phyloP scores from a whole-genome alignment of 352 stramenopile species.

The Pythium aristosporum region DNA sequence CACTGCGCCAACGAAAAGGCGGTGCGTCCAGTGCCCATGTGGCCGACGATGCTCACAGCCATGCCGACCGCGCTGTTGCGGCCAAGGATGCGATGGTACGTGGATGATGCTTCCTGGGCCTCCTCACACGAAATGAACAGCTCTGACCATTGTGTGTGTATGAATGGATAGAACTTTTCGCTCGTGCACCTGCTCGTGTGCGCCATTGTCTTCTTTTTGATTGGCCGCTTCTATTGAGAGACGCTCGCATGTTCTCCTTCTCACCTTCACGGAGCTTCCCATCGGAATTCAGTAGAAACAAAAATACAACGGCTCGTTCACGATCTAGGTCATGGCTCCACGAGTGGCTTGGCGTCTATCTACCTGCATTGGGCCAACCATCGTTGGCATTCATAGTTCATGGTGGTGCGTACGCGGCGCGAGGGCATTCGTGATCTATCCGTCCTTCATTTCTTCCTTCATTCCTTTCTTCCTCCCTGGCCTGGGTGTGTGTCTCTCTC shows the following conservation, averaged over 20 bases:
- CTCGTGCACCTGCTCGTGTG: constrained; percentile 84
- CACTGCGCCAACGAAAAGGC: constrained; percentile 75
- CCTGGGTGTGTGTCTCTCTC: not conserved
- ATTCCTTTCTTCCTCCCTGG: not conserved
- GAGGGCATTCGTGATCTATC: constrained; percentile 20
- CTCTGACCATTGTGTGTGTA: not conserved
- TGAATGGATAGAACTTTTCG: constrained; percentile 50
- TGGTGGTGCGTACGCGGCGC: not conserved
- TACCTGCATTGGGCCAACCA: too few relatives aligned
- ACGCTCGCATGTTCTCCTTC: too few relatives aligned
- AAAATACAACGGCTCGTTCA: not conserved
- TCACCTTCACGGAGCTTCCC: not conserved
- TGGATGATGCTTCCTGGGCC: not conserved
- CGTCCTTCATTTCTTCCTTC: not conserved
- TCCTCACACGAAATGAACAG: not conserved
- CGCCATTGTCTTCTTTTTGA: constrained; percentile 89
- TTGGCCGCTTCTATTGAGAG: constrained; percentile 79
- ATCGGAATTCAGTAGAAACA: not conserved
- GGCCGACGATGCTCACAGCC: constrained; percentile 34
- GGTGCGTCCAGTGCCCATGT: constrained; percentile 12
- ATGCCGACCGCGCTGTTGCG: constrained; percentile 32
- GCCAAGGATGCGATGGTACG: constrained; percentile 61
- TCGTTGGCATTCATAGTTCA: not conserved
- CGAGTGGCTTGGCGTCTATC: not conserved
- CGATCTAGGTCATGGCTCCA: not conserved